Percentiles rank a stretch among this genome's conserved stretches.
phyloP scores from a whole-genome alignment of 768 basidiomycete genomes.

The Candolleomyces eurysporus region DNA sequence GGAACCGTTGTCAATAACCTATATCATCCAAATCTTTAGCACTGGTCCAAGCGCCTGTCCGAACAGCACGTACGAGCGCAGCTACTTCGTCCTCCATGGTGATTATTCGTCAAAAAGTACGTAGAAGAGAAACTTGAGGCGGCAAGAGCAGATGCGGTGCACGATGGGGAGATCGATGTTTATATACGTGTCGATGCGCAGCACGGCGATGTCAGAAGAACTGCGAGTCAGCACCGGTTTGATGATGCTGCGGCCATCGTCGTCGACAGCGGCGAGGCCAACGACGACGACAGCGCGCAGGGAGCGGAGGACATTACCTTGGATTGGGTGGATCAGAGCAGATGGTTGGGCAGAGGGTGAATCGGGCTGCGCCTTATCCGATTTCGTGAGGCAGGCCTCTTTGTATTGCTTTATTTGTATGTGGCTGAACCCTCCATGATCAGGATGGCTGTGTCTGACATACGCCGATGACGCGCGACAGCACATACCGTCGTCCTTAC shows the following conservation, averaged over 20 bases:
- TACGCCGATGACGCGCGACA: too few species aligned
- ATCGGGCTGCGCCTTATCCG: slow-evolving; percentile 10
- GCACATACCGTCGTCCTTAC: too few species aligned
- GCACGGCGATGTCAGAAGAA: not conserved
- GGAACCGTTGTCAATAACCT: slow-evolving; percentile 69
- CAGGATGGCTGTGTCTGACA: not conserved
- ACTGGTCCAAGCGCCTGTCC: too few species aligned
- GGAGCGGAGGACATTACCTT: slow-evolving; percentile 4
- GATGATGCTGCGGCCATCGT: slow-evolving; percentile 1
- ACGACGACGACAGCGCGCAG: not conserved
- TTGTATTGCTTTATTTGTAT: not conserved
- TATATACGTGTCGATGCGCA: slow-evolving; percentile 10
- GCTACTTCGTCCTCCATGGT: slow-evolving; percentile 14
- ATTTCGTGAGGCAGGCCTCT: slow-evolving; percentile 2
- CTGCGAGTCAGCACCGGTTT: slow-evolving; percentile 5
- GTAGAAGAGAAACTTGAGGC: slow-evolving; percentile 4
- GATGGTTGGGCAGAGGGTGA: slow-evolving; percentile 5
- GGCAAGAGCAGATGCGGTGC: not conserved
- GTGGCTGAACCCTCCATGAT: not conserved
- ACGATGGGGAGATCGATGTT: slow-evolving; percentile 8
- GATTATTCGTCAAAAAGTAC: slow-evolving; percentile 5
- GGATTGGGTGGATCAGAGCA: not conserved
- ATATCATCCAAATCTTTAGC: not conserved
- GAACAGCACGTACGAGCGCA: slow-evolving; percentile 10
- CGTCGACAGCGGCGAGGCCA: not conserved